A percentile compares a stretch with the other conserved stretches of the same genome.
phyloP scores from a whole-genome alignment of 2,329 filamentous ascomycete species.

The Triangularia setosa region DNA sequence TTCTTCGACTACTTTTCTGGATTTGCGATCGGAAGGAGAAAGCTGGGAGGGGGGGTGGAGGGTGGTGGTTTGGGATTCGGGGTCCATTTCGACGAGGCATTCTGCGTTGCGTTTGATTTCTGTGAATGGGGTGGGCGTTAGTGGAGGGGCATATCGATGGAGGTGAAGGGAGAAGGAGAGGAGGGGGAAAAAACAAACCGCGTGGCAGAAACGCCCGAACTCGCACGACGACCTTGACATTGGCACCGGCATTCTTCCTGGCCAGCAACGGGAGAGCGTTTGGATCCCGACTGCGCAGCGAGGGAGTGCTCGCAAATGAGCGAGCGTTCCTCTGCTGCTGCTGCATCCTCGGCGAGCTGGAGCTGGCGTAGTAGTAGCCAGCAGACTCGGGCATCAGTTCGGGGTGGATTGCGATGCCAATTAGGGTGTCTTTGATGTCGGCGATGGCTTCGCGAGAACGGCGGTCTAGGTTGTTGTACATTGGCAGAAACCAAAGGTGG shows the following conservation, averaged over 20 bases:
- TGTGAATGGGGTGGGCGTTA: slow-evolving; percentile 36
- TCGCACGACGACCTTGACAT: slow-evolving; percentile 78
- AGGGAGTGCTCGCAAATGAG: slow-evolving; percentile 75
- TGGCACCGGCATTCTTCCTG: slow-evolving; percentile 62
- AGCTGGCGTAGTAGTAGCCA: slow-evolving; percentile 9
- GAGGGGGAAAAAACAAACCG: slow-evolving; percentile 41
- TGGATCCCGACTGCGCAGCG: slow-evolving; percentile 68
- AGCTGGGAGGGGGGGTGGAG: slow-evolving; percentile 52
- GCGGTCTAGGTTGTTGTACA: slow-evolving; percentile 27
- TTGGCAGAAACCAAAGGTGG: slow-evolving; percentile 16
- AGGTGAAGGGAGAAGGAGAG: slow-evolving; percentile 15
- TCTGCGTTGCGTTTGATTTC: slow-evolving; percentile 76
- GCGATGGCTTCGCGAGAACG: slow-evolving; percentile 39
- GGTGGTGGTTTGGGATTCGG: slow-evolving; percentile 77
- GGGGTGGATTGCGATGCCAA: slow-evolving; percentile 40
- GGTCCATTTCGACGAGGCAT: slow-evolving; percentile 91
- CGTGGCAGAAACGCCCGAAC: slow-evolving; percentile 74
- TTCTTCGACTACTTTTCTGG: slow-evolving; percentile 74
- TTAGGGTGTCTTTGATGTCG: slow-evolving; percentile 38
- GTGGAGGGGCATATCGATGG: too few relatives aligned
- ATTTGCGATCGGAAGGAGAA: slow-evolving; percentile 49
- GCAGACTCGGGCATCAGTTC: slow-evolving; percentile 29
- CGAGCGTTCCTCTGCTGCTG: slow-evolving; percentile 23
- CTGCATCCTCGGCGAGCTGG: slow-evolving; percentile 22
- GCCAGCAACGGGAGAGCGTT: slow-evolving; percentile 52